A percentile compares a stretch with the other conserved stretches of the same genome.
Conservation (phyloP, 768 basidiomycete genomes). For the Lyophyllum semitale region DNA sequence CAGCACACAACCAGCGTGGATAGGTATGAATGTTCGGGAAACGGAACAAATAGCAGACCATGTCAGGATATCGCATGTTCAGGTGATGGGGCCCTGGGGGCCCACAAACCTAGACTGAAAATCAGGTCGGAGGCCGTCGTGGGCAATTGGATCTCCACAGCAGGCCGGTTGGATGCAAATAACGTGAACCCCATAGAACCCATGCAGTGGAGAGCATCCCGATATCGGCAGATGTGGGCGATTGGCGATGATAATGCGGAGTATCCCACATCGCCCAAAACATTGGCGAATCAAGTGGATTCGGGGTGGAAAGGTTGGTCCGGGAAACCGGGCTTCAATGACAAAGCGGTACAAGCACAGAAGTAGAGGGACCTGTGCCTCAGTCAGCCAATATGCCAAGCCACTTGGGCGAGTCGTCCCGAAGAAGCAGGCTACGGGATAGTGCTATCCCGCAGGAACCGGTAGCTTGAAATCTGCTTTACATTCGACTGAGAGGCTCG, state of each 20-base stretch:
- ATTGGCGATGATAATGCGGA: conserved; percentile 4
- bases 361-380: too few species aligned
- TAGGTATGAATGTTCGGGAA: not conserved
- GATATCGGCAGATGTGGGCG: conserved; percentile 1
- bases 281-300: conserved; percentile 10
- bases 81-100: too few species aligned
- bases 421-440: too few species aligned
- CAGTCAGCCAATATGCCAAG: too few species aligned
- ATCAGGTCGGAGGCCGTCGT: not conserved
- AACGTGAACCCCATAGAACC: not conserved
- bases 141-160: not conserved
- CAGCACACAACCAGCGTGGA: conserved; percentile 1
- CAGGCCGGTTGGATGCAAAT: not conserved
- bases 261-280: not conserved
- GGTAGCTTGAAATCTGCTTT: too few species aligned
- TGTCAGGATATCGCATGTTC: conserved; percentile 4
- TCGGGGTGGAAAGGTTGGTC: not conserved
- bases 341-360: too few species aligned
- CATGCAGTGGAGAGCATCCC: not conserved
- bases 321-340: not conserved
- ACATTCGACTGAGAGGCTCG: too few species aligned
- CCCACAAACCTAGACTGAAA: not conserved
- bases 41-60: not conserved
- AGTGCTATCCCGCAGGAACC: too few species aligned
- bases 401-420: too few species aligned